Evolutionary conservation across 2,329 filamentous ascomycete genomes (phyloP), one percentile per base, ranked within the genome.

Genomic region (Rhexocercosporidium sp.): DNA sequence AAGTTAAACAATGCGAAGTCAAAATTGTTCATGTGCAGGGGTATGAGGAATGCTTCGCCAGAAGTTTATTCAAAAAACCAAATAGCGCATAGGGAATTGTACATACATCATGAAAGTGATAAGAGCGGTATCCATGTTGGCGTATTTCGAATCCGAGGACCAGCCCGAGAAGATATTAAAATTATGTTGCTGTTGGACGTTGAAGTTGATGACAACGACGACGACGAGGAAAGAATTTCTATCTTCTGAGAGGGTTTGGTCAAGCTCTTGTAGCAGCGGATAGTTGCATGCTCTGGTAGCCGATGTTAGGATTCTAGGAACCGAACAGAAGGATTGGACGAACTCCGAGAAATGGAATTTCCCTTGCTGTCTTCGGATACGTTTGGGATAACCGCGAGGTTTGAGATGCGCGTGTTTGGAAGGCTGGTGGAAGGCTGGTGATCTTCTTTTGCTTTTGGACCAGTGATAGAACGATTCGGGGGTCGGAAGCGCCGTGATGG

Each of bases 71-170:
- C 54, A 59, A 64, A 47, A 65, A 8, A 65, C 56, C 37, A 54
- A 47, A 22, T 8, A 34, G 46, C 31, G 29, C 59, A 51, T 27
- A 49, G 37, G 39, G 29, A 56, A 66, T 75, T 44, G 22, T 65
- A 88, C 87, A 86, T 82, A 90, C 88, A 90, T 79, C 79, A 88
- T 84, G 77, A 92, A 91, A 68, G 89, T 90, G 76, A 90, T 85
- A 72, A 92, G 86, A 67, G 89, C 89, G 25, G 88, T 90, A 49
- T 75, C 74, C 74, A 75, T 75, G 22, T 34, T 71, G 72, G 29
- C 56, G 60, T 8, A 61, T 64, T 61, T 39, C 6, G 39, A 29
- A 54, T 68, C 66, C 56, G 16, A 44, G 67, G 70, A 56, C 64
- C 62, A 62, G 70, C 68, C 70, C 44, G 63, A 69, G 65, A 53